Evolutionary conservation across 164 flowering plant genomes (phyloP), one percentile per base, ranked within the genome.

Genomic region (Amborella trichopoda): DNA sequence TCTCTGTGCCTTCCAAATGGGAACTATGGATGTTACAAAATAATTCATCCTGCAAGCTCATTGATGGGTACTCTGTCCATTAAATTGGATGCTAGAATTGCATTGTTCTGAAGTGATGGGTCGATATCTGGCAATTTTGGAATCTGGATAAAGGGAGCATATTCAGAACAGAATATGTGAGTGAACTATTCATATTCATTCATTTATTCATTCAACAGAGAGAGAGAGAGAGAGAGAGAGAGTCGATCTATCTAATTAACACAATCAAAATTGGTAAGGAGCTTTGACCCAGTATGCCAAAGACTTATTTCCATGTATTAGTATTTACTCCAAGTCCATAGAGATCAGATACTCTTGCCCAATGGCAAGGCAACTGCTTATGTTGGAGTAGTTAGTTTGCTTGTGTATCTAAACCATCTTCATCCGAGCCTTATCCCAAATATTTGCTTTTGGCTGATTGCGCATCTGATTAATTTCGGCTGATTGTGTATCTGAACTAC

Each of bases 61-160:
- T 95, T 91, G 44, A 91, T 75, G 46, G 96, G 99, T 10, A 90
- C 77, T 2, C 99, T 86, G 54, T 87, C 96, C 96, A 87, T 87
- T 26, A 81, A 72, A 46, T 72, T 60, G 5, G 85, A 71, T 45
- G 95, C 96, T 20, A 59, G 24, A 49, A 39, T 26, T 16, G 96
- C 96, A 66, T 64, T 78, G 16, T 69, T 74, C 63, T 87, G 80
- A 57, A 91, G 63, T 46, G 40, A 14, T 1, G 76, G 80, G 53
- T 84, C 93, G 53, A 91, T 68, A 67, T 87, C 95, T 34, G 95
- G 95, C 68, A 91, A 64, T 61, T 87, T 91, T 10, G 99, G 95
- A 51, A 91, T 73, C 86, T 81, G 72, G 28, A 53, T 28, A 23
- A 37, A 54, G 28, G 11, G 36, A 41, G 25, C 17, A 11, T 36